Percentiles rank a stretch among this genome's conserved stretches.
phyloP scores from a whole-genome alignment of 495 filamentous ascomycete species.

The Hypoxylon lienhwacheense region DNA sequence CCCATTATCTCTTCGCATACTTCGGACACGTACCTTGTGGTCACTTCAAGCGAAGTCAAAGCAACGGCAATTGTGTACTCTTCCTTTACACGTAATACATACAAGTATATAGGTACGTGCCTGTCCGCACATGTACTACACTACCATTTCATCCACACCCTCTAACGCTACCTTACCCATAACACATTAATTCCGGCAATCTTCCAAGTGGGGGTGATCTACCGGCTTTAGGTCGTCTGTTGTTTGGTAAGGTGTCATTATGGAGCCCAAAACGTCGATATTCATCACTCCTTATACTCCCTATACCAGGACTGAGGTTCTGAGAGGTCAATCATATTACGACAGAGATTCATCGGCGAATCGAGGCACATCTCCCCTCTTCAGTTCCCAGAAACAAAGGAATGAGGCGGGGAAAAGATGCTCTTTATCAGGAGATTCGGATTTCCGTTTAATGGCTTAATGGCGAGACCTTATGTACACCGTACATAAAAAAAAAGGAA shows the following conservation, averaged over 20 bases:
- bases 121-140: too few species aligned
- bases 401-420: not conserved
- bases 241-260: conserved; percentile 10
- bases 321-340: too few species aligned
- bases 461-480: too few species aligned
- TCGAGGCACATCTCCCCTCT: not conserved
- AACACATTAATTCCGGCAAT: conserved; percentile 31
- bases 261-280: conserved; percentile 1
- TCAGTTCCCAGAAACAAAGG: not conserved
- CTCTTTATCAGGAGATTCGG: not conserved
- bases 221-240: conserved; percentile 10
- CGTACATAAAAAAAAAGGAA: too few species aligned
- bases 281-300: not conserved
- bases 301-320: too few species aligned
- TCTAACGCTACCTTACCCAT: conserved; percentile 18
- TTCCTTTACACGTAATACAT: conserved; percentile 2
- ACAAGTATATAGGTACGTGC: conserved; percentile 2
- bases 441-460: not conserved
- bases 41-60: conserved; percentile 13
- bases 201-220: conserved; percentile 25
- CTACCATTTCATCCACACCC: not conserved
- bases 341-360: not conserved
- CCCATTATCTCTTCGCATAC: not conserved
- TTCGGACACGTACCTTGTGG: conserved; percentile 4
- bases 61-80: not conserved